Evolutionary conservation across 148 eudicot species (phyloP), one percentile per base, ranked within the genome.

Genomic region (Rhododendron ferrugineum): DNA sequence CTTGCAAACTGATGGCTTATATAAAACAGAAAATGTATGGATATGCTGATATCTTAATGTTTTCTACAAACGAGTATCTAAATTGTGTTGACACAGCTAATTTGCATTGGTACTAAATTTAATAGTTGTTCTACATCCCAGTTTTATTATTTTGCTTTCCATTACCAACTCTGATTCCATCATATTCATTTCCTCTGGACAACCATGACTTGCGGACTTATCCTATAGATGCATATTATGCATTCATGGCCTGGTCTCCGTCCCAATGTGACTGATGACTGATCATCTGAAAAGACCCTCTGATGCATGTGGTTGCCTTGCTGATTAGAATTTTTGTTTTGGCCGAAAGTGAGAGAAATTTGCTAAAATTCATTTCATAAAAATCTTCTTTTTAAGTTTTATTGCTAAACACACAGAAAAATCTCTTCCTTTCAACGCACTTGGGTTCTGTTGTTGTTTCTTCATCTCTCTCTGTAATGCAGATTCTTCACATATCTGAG

Each of bases 401-500:
- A 37, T 36, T 28, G 49, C 36, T 32, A 5, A 22, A 42, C 1
- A 23, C 28, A 77, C 0, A 15, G n/a, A n/a, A 18, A 37, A 42
- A 23, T 3, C 14, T 40, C 1, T 34, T 34, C 22, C 2, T 36
- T 37, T 36, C 49, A 18, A 40, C 22, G 5, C 11, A 6, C 28
- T 22, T 37, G 44, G 22, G 23, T 37, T 40, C 7, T 40, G 44
- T 6, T 40, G 44, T 40, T 40, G 42, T 40, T 74, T 52, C 11
- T 40, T 34, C 18, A 16, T 46, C 75, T 62, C 70, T 84, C 50
- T 83, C 52, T 5, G 82, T 54, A 64, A 76, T 84, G 88, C 96
- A 97, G 99, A 97, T 97, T 88, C 85, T 95, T 84, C 99, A 97
- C 86, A 82, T 95, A 77, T 94, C 96, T 42, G 99, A 97, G 49